Evolutionary conservation across 2,329 filamentous ascomycete genomes (phyloP), one percentile per base, ranked within the genome.

Genomic region (Arachnomyces sp.): DNA sequence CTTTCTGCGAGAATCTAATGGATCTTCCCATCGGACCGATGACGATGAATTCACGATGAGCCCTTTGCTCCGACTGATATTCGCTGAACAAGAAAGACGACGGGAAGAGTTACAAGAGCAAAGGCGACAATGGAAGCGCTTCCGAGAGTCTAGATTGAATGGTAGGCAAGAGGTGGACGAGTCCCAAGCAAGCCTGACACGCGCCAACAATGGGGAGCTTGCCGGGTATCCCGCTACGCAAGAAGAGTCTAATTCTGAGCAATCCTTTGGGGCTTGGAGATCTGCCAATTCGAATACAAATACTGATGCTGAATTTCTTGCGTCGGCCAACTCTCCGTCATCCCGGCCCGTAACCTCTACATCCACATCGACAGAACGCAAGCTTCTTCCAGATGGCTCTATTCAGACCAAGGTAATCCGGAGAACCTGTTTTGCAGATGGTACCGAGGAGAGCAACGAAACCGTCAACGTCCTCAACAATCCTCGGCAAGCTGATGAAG

Each of bases 381-480:
- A 65, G 3, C 70, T 69, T 2, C 60, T 72, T 2, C 64, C 74
- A 0, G 77, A 81, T 52, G 78, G 78, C 9, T 74, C 72, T 0
- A 60, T 78, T 2, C 72, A 73, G 7, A 80, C 73, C 0, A 78
- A 73, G 48, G 69, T 71, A 2, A 61, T 77, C 7, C 59, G 77
- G 12, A 80, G 75, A 46, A 75, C 73, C 51, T 67, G 73, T 2
- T 82, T 78, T 50, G 63, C 72, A 1, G 76, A 81, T 59, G 78
- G 78, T 0, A 65, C 69, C 3, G 77, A 80, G 51, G 76, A 80
- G 53, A 74, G 60, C 28, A 69, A 72, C 7, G 74, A 78, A 48
- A 75, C 71, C 6, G 60, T 72, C 3, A 71, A 78, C 34, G 49
- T 55, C 7, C 44, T 52, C 31, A 60, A 53, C 15, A 49, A 54